Evolutionary conservation across 2,329 filamentous ascomycete species (phyloP).

Genomic region (Pestalotiopsis sp.): DNA sequence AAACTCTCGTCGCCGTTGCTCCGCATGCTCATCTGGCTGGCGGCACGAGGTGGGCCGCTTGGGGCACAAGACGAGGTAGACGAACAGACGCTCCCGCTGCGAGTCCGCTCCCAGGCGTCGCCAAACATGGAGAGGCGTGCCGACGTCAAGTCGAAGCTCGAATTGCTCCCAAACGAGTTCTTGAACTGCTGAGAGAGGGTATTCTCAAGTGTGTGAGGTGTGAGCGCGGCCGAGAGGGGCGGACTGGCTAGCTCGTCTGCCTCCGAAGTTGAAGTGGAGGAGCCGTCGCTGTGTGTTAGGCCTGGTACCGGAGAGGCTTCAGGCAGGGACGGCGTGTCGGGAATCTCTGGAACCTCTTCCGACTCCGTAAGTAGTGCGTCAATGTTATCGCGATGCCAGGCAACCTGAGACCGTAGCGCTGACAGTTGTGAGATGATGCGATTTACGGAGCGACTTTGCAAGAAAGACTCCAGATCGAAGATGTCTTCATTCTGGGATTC

Average conservation of each 20-base stretch:
- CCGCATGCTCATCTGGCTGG: constrained; percentile 13
- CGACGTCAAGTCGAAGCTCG: constrained; percentile 2
- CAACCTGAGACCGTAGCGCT: constrained; percentile 49
- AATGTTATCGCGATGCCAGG: constrained; percentile 48
- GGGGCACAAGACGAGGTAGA: neutral
- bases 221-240: neutral
- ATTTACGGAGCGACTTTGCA: constrained; percentile 44
- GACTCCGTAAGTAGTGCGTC: constrained; percentile 38
- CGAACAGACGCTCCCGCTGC: constrained; percentile 1
- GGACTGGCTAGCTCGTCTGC: constrained; percentile 2
- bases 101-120: constrained; percentile 6
- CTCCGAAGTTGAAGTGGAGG: neutral
- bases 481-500: constrained; percentile 7
- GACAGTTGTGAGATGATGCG: constrained; percentile 52
- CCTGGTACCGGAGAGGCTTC: constrained; percentile 12
- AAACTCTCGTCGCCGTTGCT: constrained; percentile 30
- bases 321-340: constrained; percentile 17
- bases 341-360: constrained; percentile 19
- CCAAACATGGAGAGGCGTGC: neutral
- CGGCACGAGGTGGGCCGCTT: neutral
- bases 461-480: constrained; percentile 36
- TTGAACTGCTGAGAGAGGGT: neutral
- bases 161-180: neutral
- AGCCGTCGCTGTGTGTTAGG: constrained; percentile 4
- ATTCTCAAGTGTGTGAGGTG: neutral